A percentile compares a stretch with the other conserved stretches of the same genome.
These are phyloP conservation scores for Botryotinia convoluta DNA, from an alignment of 2,329 filamentous ascomycete genomes.

Conservation along the genomic window DNA sequence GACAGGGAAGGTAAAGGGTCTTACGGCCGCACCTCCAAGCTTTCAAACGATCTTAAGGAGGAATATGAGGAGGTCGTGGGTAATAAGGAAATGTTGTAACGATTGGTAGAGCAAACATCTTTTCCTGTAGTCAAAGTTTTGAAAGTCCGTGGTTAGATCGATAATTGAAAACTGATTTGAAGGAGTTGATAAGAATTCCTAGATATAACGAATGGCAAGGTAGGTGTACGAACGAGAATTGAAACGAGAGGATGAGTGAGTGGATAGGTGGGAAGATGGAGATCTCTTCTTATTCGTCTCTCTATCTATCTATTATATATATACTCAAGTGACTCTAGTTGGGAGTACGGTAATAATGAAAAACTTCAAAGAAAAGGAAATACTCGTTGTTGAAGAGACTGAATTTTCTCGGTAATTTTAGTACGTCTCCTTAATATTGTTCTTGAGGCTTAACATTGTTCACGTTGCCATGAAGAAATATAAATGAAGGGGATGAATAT, in stretches of 20 bases:
- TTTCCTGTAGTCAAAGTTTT: neutral
- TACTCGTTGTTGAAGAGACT: neutral
- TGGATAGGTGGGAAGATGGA: neutral
- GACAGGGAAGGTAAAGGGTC: fast-evolving
- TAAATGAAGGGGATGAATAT: neutral
- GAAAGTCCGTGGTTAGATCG: fast-evolving
- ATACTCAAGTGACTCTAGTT: neutral
- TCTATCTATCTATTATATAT: neutral
- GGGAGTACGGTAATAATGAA: neutral
- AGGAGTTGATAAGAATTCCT: neutral
- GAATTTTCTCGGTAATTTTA: neutral
- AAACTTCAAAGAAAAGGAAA: neutral
- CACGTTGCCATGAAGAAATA: no score
- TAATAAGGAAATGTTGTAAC: conserved; percentile 1
- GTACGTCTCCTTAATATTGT: conserved; percentile 1
- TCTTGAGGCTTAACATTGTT: neutral
- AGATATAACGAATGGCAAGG: neutral
- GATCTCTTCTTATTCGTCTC: neutral
- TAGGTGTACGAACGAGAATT: neutral
- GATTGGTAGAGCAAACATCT: neutral
- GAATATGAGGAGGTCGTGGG: conserved; percentile 15
- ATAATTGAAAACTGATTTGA: neutral
- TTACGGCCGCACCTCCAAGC: fast-evolving
- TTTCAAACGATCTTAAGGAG: neutral
- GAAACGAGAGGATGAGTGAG: neutral